Evolutionary conservation across 345 rosid genomes (phyloP), one percentile per base, ranked within the genome.

Genomic region (Barbarea vulgaris): DNA sequence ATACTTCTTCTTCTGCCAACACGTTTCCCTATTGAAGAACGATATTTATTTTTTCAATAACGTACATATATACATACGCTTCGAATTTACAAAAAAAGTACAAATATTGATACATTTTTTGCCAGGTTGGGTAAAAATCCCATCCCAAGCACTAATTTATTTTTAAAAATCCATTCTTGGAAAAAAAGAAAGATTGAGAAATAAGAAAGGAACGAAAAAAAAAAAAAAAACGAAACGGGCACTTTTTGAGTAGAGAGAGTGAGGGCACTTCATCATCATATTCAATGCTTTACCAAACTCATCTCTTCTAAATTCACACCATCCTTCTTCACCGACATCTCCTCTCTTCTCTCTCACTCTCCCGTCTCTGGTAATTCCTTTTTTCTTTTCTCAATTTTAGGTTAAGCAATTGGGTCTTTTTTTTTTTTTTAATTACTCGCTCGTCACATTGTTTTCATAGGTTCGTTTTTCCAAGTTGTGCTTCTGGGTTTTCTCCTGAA

Each of bases 231-330:
- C 36, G 60, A 72, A 72, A 50, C 30, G 83, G 70, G 72, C 34
- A 70, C 58, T 82, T 83, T 70, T 70, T 27, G 30, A 36, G 78
- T 34, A 50, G 74, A 67, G 51, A 31, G 50, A 14, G 8, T 31
- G 60, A 67, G 76, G 4, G 30, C 2, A 4, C 30, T 2, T 4
- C 58, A 73, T 74, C 67, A 76, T 73, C 81, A 60, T 77, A 84
- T 82, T 87, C 83, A 86, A 87, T 86, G 88, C 89, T 81, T 86
- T 82, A 92, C 93, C 97, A 77, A 89, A 89, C 91, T 79, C 14
- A 76, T 69, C 51, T 42, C 79, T 48, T 60, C 65, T 36, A 60
- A 30, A 50, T 53, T 77, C 75, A 28, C 62, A 28, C 85, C 33
- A 41, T 18, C 77, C 66, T 15, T 51, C 73, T 75, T 72, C 70